Evolutionary conservation across 2,329 filamentous ascomycete species (phyloP), one percentile per base, ranked within the genome.

Genomic region (Fusarium buxicola): DNA sequence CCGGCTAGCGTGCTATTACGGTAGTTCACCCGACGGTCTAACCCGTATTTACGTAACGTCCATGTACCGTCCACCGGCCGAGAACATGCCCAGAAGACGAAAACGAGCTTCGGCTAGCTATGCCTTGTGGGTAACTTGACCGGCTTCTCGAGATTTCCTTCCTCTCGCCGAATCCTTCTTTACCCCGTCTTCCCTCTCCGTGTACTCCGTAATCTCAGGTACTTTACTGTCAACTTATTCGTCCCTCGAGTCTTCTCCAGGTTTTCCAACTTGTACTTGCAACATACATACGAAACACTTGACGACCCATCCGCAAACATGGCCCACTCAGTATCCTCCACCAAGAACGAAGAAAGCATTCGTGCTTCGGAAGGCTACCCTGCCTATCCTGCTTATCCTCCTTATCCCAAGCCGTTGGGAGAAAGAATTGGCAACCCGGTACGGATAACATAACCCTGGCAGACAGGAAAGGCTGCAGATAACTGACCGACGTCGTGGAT

Each of bases 351-450:
- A 16, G 55, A 45, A 12, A 45, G 16, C 11, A 15, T 57, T 12
- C 52, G 16, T 7, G 18, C 51, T 12, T 24, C 44, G 7, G 44
- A 57, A 12, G 11, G n/a, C n/a, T n/a, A n/a, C n/a, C n/a, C n/a
- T n/a, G n/a, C n/a, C n/a, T n/a, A n/a, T n/a, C n/a, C n/a, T n/a
- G n/a, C n/a, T n/a, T n/a, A n/a, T n/a, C n/a, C n/a, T n/a, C n/a
- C 53, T 8, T 55, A 51, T 10, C 9, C 16, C 13, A 58, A 21
- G 34, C 43, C 55, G 2, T 4, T 51, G 4, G 38, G 44, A 1
- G 52, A 58, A 1, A 45, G 44, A 36, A 58, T 58, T 16, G 55
- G 55, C 15, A 57, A 58, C 38, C 55, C 53, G 31, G 55, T 58
- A 51, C 34, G 44, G 16, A 41, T n/a, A n/a, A 15, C 8, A 41